phyloP scores from a whole-genome alignment of 2,329 filamentous ascomycete genomes.

The Canariomyces notabilis region DNA sequence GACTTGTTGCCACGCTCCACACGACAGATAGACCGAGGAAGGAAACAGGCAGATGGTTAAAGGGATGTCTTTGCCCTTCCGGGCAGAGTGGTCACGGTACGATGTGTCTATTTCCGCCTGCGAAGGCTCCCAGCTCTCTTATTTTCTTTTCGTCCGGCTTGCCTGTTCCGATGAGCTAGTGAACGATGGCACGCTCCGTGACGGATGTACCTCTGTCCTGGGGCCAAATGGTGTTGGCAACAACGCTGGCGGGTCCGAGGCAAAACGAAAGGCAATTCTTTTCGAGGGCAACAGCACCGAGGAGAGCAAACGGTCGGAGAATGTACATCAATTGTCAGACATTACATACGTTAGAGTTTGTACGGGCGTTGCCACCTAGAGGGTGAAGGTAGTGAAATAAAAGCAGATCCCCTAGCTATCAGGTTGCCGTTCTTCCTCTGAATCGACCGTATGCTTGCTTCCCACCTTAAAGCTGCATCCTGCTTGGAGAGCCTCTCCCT shows the following conservation, averaged over 20 bases:
- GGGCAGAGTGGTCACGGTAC: conserved; percentile 2
- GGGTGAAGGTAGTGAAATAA: too few species aligned
- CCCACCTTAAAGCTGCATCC: too few species aligned
- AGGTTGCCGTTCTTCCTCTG: too few species aligned
- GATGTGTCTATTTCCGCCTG: neutral
- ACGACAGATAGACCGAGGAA: conserved; percentile 25
- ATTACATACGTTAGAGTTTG: conserved; percentile 21
- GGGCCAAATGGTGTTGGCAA: neutral
- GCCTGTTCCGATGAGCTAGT: conserved; percentile 1
- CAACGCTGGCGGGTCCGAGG: neutral
- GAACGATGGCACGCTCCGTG: conserved; percentile 2
- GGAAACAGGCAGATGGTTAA: conserved; percentile 17
- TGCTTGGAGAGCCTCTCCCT: too few species aligned
- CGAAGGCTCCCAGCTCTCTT: conserved; percentile 3
- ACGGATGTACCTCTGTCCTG: neutral
- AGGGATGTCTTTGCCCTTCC: conserved; percentile 12
- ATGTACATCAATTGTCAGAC: conserved; percentile 25
- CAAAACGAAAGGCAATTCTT: conserved; percentile 2
- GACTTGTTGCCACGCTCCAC: conserved; percentile 21
- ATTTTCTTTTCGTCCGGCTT: neutral
- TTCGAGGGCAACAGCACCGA: neutral
- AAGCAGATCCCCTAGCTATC: too few species aligned
- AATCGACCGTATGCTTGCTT: too few species aligned
- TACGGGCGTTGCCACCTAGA: conserved; percentile 10
- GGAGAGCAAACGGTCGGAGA: conserved; percentile 1